Evolutionary conservation across 176 grass and related monocot genomes (phyloP), one percentile per base, ranked within the genome.

Genomic region (Poa annua): DNA sequence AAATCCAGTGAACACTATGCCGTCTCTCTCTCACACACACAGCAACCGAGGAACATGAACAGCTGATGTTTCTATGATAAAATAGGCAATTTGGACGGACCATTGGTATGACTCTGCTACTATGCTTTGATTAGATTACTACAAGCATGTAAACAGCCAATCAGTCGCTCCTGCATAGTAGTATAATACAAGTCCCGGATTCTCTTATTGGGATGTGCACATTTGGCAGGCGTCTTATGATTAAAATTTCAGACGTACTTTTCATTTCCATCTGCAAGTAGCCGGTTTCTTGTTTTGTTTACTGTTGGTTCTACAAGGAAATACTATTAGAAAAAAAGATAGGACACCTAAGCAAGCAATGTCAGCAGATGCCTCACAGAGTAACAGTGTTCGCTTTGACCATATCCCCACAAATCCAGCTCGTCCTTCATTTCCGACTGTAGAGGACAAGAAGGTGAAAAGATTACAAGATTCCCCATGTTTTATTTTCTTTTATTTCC

Each of bases 371-470:
- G 78, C 81, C 86, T 68, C 91, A 83, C 81, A 82, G 81, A 87
- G 80, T 69, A 88, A 83, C 81, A 82, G 81, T 89, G 80, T 69
- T 74, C 89, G 73, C 44, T 96, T 96, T 96, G 80, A 96, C 90
- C 81, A 87, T 87, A 89, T 89, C 89, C 88, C 75, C 67, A 74
- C 85, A 81, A 88, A 91, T 88, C 90, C 88, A 96, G 80, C 88
- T 85, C 82, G 66, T 96, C 80, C 81, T 81, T 67, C 81, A 82
- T 74, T 85, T 85, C 80, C 74, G 82, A 77, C 84, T 93, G 86
- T 91, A 81, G 83, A 97, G 86, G 94, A 97, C 88, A 96, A 88
- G 86, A 87, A 86, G 91, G 88, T 89, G 88, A 97, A 90, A 88
- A 88, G 88, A 91, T 91, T 81, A 81, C 75, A 86, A 97, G 94